phyloP scores from a whole-genome alignment of 2,329 filamentous ascomycete species.

The Clonostachys rhizophaga region DNA sequence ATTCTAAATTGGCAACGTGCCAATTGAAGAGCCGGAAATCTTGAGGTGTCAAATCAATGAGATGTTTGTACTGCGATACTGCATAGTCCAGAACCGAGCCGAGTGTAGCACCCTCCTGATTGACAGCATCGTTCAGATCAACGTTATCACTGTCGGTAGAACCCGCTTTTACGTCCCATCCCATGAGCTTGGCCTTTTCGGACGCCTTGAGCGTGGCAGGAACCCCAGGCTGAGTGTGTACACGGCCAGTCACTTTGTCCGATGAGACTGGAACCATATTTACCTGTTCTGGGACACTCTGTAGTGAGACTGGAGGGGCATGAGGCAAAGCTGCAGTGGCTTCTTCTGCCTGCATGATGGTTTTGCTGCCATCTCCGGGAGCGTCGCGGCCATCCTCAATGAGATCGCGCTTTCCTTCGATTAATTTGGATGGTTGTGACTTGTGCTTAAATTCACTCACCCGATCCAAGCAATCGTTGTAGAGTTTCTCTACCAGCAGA shows the following conservation, averaged over 20 bases:
- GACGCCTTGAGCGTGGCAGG: constrained; percentile 69
- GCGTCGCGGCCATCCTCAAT: constrained; percentile 82
- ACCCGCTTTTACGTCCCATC: constrained; percentile 70
- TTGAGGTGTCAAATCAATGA: constrained; percentile 78
- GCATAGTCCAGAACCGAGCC: constrained; percentile 90
- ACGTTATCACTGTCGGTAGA: constrained; percentile 62
- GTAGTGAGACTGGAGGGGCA: constrained; percentile 47
- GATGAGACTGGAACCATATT: constrained; percentile 60
- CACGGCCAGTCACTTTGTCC: constrained; percentile 66
- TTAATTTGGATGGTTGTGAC: constrained; percentile 60
- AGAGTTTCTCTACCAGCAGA: constrained; percentile 81
- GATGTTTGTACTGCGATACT: constrained; percentile 78
- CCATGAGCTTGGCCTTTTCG: constrained; percentile 73
- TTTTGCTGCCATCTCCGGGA: constrained; percentile 61
- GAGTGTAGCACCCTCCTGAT: constrained; percentile 65
- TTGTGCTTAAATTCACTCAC: constrained; percentile 89
- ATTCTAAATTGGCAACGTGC: constrained; percentile 98
- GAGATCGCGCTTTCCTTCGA: constrained; percentile 77
- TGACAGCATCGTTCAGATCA: constrained; percentile 63
- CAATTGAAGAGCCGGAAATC: constrained; percentile 92
- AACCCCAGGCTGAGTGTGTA: constrained; percentile 66
- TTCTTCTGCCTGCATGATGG: constrained; percentile 68
- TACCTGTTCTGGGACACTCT: constrained; percentile 45
- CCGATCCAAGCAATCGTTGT: constrained; percentile 90
- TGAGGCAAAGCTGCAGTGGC: constrained; percentile 56